Conservation (phyloP, 2,329 filamentous ascomycete genomes). For the Hymenoscyphus albidus region DNA sequence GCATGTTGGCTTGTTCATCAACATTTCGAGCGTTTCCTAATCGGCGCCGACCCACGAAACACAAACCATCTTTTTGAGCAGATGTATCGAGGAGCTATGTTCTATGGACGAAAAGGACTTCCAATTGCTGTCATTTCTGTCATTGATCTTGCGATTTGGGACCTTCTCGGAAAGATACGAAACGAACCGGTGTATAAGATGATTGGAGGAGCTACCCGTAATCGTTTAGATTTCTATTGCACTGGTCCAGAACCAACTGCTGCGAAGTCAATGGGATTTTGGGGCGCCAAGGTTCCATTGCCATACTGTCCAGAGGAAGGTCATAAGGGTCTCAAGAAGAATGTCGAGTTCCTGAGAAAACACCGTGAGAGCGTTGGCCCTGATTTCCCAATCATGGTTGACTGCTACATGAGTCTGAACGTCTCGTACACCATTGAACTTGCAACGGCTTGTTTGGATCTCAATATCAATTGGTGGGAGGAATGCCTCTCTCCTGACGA, state of each 20-base stretch:
- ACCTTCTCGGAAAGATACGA: slow-evolving; percentile 84
- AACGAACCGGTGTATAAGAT: slow-evolving; percentile 93
- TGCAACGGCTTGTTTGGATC: slow-evolving; percentile 74
- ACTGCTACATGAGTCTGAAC: slow-evolving; percentile 96
- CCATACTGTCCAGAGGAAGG: slow-evolving; percentile 90
- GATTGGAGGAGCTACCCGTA: slow-evolving; percentile 84
- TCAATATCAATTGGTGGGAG: slow-evolving; percentile 97
- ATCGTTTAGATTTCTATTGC: slow-evolving; percentile 88
- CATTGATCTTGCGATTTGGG: slow-evolving; percentile 90
- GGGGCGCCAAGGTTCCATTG: slow-evolving; percentile 83
- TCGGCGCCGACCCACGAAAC: slow-evolving; percentile 84
- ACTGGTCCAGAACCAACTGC: slow-evolving; percentile 80
- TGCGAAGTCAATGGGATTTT: slow-evolving; percentile 83
- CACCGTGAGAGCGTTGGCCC: slow-evolving; percentile 82
- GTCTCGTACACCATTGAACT: slow-evolving; percentile 91
- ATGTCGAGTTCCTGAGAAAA: slow-evolving; percentile 81
- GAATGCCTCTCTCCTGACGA: slow-evolving; percentile 90
- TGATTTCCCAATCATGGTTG: slow-evolving; percentile 89
- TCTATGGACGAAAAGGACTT: slow-evolving; percentile 91
- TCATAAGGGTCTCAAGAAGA: slow-evolving; percentile 75
- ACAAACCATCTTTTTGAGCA: slow-evolving; percentile 92
- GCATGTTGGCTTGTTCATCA: slow-evolving; percentile 92
- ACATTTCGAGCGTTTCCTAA: slow-evolving; percentile 88
- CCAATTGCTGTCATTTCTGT: slow-evolving; percentile 89
- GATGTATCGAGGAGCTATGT: slow-evolving; percentile 95